Conservation (phyloP, 441 rosid genomes). For the Cnidoscolus chayamansa region DNA sequence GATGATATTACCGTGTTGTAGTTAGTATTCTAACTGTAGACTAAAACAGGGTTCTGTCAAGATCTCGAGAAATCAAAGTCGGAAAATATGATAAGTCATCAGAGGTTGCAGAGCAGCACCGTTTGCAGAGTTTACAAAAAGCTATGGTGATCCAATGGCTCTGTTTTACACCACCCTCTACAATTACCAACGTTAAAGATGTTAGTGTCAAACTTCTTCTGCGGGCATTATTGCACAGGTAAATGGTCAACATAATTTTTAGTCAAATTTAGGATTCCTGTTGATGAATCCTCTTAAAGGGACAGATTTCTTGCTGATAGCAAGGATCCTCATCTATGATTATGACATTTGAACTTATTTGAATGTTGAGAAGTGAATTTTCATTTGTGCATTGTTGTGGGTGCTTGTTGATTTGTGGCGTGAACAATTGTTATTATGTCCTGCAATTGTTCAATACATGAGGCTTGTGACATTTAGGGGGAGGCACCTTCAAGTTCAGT, state of each 20-base stretch:
- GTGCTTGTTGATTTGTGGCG: not conserved
- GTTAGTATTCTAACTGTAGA: conserved; percentile 25
- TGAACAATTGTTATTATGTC: not conserved
- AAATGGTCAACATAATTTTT: conserved; percentile 9
- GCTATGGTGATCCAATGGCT: conserved; percentile 97
- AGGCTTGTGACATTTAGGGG: not conserved
- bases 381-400: not conserved
- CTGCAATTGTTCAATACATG: not conserved
- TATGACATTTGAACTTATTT: not conserved
- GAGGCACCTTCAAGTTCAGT: not conserved
- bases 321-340: not conserved
- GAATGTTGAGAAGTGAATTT: not conserved
- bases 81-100: conserved; percentile 70
- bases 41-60: conserved; percentile 71
- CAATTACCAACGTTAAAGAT: conserved; percentile 61
- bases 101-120: conserved; percentile 94
- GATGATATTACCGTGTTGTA: conserved; percentile 11
- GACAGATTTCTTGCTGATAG: not conserved
- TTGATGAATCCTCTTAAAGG: not conserved
- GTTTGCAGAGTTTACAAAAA: conserved; percentile 88
- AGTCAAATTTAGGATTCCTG: not conserved
- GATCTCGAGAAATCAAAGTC: conserved; percentile 80
- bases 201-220: conserved; percentile 67
- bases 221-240: conserved; percentile 92
- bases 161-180: conserved; percentile 96